Percentiles rank a stretch among this genome's conserved stretches.
These are phyloP conservation scores for Citrus glauca DNA, from an alignment of 345 rosid species.

Conservation along the genomic window DNA sequence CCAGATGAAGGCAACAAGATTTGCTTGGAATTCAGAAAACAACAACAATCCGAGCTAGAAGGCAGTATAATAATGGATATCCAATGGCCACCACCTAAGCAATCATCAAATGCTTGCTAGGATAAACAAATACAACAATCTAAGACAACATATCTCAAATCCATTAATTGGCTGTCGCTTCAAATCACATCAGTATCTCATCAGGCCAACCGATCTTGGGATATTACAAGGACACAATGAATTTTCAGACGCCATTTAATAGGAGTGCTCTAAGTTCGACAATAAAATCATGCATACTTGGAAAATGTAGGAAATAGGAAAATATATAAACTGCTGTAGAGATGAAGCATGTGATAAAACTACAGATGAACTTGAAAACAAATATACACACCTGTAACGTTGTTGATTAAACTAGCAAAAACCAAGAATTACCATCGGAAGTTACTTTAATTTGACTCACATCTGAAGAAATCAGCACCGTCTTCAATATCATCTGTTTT, in stretches of 20 bases:
- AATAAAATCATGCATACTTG: background rate
- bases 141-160: background rate
- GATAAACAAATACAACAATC: background rate
- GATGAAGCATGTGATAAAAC: background rate
- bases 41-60: background rate
- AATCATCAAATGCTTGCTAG: background rate
- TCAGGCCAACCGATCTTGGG: background rate
- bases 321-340: background rate
- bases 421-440: background rate
- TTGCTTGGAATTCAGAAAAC: too few relatives aligned
- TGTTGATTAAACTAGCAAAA: background rate
- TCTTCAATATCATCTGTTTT: constrained; percentile 83
- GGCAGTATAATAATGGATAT: background rate
- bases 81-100: background rate
- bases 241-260: background rate
- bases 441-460: constrained; percentile 7
- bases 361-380: background rate
- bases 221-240: background rate
- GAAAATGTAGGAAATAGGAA: background rate
- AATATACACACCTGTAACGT: background rate
- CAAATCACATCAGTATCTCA: background rate
- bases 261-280: background rate
- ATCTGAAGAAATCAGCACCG: constrained; percentile 79
- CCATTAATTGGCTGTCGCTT: background rate
- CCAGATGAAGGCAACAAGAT: background rate